Percentiles rank a stretch among this genome's conserved stretches.
phyloP scores from a whole-genome alignment of 164 flowering plant species.

The Piper betle region DNA sequence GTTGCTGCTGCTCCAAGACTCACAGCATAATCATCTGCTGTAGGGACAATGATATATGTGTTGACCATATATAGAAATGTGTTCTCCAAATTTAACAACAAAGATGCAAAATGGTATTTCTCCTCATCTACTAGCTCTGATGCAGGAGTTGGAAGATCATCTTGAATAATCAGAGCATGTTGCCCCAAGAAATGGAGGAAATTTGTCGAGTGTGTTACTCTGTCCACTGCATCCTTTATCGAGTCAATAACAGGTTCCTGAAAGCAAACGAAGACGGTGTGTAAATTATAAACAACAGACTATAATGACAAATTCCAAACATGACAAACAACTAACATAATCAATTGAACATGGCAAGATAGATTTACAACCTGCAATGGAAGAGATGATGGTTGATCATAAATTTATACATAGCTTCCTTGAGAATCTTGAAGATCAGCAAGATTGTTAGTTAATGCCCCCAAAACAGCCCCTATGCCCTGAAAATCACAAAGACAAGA shows the following conservation, averaged over 20 bases:
- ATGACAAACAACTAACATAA: neutral
- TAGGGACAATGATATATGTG: constrained; percentile 48
- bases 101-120: constrained; percentile 38
- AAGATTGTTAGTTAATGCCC: constrained; percentile 45
- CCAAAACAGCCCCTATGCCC: constrained; percentile 54
- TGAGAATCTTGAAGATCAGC: constrained; percentile 35
- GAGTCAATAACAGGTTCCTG: constrained; percentile 48
- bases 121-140: constrained; percentile 24
- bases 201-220: constrained; percentile 36
- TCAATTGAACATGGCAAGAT: neutral
- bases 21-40: constrained; percentile 42
- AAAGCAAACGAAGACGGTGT: neutral
- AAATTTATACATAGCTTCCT: constrained; percentile 36
- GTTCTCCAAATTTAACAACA: constrained; percentile 41
- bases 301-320: neutral
- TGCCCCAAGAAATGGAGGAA: constrained; percentile 42
- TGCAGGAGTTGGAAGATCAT: constrained; percentile 28
- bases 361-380: constrained; percentile 18
- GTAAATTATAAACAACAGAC: neutral
- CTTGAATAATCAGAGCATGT: constrained; percentile 46
- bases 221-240: constrained; percentile 37
- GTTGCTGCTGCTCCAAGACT: constrained; percentile 59
- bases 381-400: constrained; percentile 35
- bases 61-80: constrained; percentile 55
- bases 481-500: constrained; percentile 12